A percentile compares a stretch with the other conserved stretches of the same genome.
These are phyloP conservation scores for Vitis rupestris DNA, from an alignment of 164 flowering plant species.

Conservation along the genomic window DNA sequence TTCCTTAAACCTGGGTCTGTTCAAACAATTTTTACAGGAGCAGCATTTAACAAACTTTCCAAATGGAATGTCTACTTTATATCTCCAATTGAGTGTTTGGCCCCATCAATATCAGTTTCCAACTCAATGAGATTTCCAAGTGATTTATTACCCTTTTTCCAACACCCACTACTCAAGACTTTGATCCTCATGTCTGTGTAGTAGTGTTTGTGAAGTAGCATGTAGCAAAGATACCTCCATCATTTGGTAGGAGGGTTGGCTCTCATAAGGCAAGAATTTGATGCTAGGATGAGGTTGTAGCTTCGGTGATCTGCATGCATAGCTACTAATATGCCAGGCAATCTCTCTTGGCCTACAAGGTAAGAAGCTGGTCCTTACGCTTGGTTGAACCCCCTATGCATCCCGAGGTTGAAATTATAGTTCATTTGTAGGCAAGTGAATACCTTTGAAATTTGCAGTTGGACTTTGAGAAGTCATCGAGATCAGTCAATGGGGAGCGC, in stretches of 20 bases:
- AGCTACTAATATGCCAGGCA: neutral
- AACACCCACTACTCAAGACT: neutral
- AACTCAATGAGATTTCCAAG: neutral
- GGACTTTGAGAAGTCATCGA: neutral
- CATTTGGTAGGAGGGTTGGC: neutral
- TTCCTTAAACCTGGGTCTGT: neutral
- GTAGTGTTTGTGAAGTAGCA: neutral
- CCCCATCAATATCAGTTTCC: neutral
- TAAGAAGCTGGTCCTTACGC: neutral
- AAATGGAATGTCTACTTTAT: neutral
- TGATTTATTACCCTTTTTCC: neutral
- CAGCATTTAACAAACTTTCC: neutral
- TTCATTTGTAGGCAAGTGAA: neutral
- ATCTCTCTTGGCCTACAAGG: neutral
- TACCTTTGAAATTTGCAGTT: conserved; percentile 1
- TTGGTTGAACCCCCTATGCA: neutral
- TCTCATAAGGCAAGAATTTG: neutral
- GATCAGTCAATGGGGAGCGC: no score
- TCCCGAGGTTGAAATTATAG: neutral
- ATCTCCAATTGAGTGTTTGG: neutral
- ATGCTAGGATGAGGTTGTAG: conserved; percentile 1
- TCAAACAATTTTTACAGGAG: neutral
- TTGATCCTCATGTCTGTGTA: neutral
- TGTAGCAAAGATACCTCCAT: neutral
- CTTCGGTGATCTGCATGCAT: neutral